Conservation (phyloP, 192 early-diverging fungal genomes). For the Backusella mclennaniae region DNA sequence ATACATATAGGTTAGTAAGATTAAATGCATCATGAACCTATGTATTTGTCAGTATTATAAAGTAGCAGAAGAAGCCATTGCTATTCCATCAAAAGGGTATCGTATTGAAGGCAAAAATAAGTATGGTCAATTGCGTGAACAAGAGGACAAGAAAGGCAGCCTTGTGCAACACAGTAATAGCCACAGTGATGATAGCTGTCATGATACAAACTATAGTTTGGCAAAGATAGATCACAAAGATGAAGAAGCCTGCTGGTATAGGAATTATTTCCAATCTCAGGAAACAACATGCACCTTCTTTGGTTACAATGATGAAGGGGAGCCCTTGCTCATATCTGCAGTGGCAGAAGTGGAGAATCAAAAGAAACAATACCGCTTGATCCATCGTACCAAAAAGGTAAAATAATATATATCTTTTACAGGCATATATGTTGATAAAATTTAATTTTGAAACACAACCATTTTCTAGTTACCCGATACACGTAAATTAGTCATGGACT, state of each 20-base stretch:
- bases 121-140: not conserved
- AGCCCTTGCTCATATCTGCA: slow-evolving; percentile 29
- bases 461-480: slow-evolving; percentile 7
- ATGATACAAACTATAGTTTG: not conserved
- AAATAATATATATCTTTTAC: not conserved
- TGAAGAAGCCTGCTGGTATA: slow-evolving; percentile 28
- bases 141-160: not conserved
- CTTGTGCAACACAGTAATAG: not conserved
- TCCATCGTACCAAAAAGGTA: slow-evolving; percentile 29
- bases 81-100: slow-evolving; percentile 40
- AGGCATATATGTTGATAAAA: not conserved
- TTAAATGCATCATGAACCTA: slow-evolving; percentile 31
- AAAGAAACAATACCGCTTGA: slow-evolving; percentile 28
- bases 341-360: slow-evolving; percentile 2
- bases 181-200: not conserved
- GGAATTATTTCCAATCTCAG: slow-evolving; percentile 23
- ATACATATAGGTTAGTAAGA: not conserved
- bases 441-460: not conserved
- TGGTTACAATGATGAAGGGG: slow-evolving; percentile 20
- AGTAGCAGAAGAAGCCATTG: slow-evolving; percentile 34
- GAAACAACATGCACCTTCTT: slow-evolving; percentile 24
- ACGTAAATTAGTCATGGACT: slow-evolving; percentile 26
- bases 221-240: slow-evolving; percentile 35
- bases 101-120: slow-evolving; percentile 38
- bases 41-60: slow-evolving; percentile 35